Conservation (phyloP, 176 grass and related monocot genomes). For the Saccharum officinarum region DNA sequence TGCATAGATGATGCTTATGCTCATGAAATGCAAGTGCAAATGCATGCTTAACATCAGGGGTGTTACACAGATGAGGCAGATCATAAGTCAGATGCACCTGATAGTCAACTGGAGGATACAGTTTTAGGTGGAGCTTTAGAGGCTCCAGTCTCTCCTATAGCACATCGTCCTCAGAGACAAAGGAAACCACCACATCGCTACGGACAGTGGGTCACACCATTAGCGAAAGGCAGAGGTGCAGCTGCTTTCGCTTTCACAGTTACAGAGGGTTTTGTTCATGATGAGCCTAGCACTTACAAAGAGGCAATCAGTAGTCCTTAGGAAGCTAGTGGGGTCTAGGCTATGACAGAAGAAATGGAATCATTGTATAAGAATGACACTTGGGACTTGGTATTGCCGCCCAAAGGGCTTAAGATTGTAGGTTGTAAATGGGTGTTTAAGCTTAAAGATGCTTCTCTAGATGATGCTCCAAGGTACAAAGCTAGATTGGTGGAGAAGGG, state of each 20-base stretch:
- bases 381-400: constrained; percentile 14
- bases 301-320: neutral
- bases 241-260: neutral
- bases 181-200: neutral
- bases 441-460: neutral
- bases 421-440: constrained; percentile 38
- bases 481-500: constrained; percentile 16
- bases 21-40: no score
- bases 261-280: no score
- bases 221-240: neutral
- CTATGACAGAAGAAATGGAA: constrained; percentile 28
- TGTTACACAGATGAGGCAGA: neutral
- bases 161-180: neutral
- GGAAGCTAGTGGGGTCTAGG: neutral
- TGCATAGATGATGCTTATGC: no score
- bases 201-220: neutral
- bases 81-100: neutral
- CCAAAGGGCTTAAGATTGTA: constrained; percentile 23
- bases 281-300: no score
- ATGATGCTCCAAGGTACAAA: constrained; percentile 4
- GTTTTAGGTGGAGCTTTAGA: neutral
- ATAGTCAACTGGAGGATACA: neutral
- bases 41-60: no score
- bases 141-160: neutral
- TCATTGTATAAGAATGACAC: constrained; percentile 23